A percentile compares a stretch with the other conserved stretches of the same genome.
These are phyloP conservation scores for Cercospora sp. DNA, from an alignment of 2,329 filamentous ascomycete genomes.

Conservation along the genomic window DNA sequence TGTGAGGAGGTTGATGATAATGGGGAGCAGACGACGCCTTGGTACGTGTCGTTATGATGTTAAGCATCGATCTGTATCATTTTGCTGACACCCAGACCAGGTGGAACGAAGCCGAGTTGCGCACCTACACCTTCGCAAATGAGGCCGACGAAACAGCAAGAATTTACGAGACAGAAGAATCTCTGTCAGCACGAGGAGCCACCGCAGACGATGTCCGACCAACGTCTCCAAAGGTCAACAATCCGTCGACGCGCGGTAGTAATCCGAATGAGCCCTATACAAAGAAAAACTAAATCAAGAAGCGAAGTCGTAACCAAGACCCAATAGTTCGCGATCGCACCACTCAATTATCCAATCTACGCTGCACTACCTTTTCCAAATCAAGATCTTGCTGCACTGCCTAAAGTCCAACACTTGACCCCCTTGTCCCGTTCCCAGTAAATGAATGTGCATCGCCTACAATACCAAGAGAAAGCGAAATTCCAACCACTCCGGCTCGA, in stretches of 20 bases:
- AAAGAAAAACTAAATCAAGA: neutral
- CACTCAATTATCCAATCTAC: no score
- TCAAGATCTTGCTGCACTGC: no score
- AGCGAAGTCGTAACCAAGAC: no score
- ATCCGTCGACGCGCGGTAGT: conserved; percentile 6
- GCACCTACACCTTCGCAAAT: conserved; percentile 34
- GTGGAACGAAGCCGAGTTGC: conserved; percentile 34
- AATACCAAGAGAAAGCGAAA: no score
- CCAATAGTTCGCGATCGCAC: no score
- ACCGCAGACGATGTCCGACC: conserved; percentile 11
- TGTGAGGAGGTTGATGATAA: conserved; percentile 34
- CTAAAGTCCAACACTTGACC: no score
- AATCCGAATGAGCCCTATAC: conserved; percentile 9
- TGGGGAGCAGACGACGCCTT: conserved; percentile 35
- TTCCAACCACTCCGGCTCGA: no score
- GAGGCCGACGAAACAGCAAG: conserved; percentile 30
- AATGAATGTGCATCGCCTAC: no score
- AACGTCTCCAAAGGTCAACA: conserved; percentile 7
- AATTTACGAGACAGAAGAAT: conserved; percentile 35
- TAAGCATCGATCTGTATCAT: neutral
- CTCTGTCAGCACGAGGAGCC: conserved; percentile 16
- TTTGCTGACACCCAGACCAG: no score
- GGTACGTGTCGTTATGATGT: conserved; percentile 22
- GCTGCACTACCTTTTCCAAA: no score
- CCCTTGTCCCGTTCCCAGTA: no score